phyloP scores from a whole-genome alignment of 1,284 basidiomycete genomes.

The Boletus albobrunnescens region DNA sequence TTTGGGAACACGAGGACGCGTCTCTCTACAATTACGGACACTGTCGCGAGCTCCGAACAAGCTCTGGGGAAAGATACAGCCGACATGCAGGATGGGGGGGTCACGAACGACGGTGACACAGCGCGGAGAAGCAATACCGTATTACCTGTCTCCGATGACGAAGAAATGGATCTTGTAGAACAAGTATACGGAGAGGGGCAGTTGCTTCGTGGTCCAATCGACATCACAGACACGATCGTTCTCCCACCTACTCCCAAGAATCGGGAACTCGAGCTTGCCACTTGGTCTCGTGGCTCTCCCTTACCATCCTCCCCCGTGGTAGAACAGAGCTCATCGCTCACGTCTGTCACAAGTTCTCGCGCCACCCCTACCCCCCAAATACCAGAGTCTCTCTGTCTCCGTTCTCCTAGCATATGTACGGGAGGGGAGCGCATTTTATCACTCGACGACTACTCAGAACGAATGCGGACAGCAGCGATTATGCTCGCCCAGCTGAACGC shows the following conservation, averaged over 20 bases:
- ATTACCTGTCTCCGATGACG: constrained; percentile 46
- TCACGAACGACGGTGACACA: constrained; percentile 18
- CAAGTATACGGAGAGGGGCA: constrained; percentile 83
- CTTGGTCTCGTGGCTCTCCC: constrained; percentile 72
- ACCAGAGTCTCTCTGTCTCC: constrained; percentile 4
- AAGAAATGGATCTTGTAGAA: constrained; percentile 93
- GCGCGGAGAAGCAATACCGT: constrained; percentile 26
- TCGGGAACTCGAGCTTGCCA: constrained; percentile 77
- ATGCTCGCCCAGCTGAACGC: constrained; percentile 98
- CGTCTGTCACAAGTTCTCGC: constrained; percentile 12
- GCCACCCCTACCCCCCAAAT: constrained; percentile 9
- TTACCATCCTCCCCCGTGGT: constrained; percentile 44
- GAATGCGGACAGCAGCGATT: constrained; percentile 97
- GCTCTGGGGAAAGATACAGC: constrained; percentile 27
- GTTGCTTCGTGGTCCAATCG: constrained; percentile 64
- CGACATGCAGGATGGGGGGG: constrained; percentile 19
- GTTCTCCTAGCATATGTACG: constrained; percentile 1
- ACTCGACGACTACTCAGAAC: constrained; percentile 94
- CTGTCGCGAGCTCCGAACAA: constrained; percentile 22
- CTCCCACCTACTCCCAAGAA: constrained; percentile 82
- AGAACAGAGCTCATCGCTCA: constrained; percentile 28
- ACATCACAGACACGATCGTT: constrained; percentile 78
- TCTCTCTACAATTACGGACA: constrained; percentile 25
- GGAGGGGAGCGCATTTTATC: constrained; percentile 40
- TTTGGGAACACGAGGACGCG: constrained; percentile 37